Conservation (phyloP, 164 flowering plant species). For the Vitis labrusca region DNA sequence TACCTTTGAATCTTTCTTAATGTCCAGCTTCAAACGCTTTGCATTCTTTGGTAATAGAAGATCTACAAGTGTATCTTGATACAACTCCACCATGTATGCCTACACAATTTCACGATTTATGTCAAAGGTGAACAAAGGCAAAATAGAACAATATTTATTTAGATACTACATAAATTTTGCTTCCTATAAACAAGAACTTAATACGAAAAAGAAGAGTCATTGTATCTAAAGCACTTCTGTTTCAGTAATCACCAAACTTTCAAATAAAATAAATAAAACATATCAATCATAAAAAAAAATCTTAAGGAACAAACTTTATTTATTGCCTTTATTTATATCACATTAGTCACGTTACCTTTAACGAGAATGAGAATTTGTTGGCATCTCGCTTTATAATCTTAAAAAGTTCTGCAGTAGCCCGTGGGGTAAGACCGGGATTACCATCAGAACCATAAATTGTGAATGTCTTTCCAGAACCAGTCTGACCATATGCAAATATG, state of each 20-base stretch:
- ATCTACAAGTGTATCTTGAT: conserved; percentile 93
- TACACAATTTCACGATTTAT: conserved; percentile 28
- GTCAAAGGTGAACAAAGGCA: no score
- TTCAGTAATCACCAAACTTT: no score
- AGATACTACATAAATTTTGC: background rate
- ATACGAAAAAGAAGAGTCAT: background rate
- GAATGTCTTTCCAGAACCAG: conserved; percentile 98
- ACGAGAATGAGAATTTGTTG: conserved; percentile 80
- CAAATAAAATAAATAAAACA: no score
- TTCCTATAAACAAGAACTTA: background rate
- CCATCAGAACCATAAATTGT: conserved; percentile 90
- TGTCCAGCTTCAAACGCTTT: conserved; percentile 73
- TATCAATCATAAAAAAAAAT: no score
- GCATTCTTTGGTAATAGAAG: conserved; percentile 75
- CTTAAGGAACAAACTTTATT: no score
- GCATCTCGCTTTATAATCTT: conserved; percentile 71
- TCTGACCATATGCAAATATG: conserved; percentile 99
- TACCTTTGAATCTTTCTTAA: conserved; percentile 97
- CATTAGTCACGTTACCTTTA: conserved; percentile 55
- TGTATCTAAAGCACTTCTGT: background rate
- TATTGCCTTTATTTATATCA: background rate
- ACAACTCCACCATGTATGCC: conserved; percentile 95
- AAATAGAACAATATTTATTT: background rate
- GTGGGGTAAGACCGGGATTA: conserved; percentile 90
- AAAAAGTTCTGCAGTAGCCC: conserved; percentile 85